Evolutionary conservation across 441 rosid genomes (phyloP), one percentile per base, ranked within the genome.

Genomic region (Populus tomentosa): DNA sequence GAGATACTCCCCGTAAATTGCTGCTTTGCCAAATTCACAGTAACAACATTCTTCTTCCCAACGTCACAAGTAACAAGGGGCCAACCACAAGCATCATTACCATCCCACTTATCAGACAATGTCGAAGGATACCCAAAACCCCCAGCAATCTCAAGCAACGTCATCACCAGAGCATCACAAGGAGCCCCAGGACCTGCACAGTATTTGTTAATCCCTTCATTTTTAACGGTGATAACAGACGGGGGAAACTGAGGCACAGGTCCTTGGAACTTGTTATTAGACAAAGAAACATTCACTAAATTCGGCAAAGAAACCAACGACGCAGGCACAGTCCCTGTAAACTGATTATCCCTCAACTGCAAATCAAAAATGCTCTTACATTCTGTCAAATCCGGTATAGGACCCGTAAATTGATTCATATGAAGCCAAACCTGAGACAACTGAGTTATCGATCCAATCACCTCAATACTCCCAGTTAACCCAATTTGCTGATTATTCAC

Each of bases 241-340:
- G 14, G 4, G 13, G 69, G 61, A 71, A 78, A 85, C 8, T 6
- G 21, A 35, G 94, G 98, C 7, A 70, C 78, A 67, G 97, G 92
- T 36, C 97, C 98, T 70, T 90, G 94, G 61, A 93, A 81, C 26
- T 85, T 86, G 77, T 91, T 93, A 80, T 86, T 93, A 33, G 83
- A 77, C 32, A 93, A 80, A 7, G 94, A 77, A 73, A 91, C 40
- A 64, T 85, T 90, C 75, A 63, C 38, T 72, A 93, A 75, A 24
- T 69, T 79, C 2, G 85, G 74, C 24, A 89, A 86, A 10, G 79
- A 42, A 69, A 79, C 23, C n/a, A 91, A 70, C 2, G 90, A 79
- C 1, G 76, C 73, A 0, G 95, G 91, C 33, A 93, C 79, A 2
- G 82, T 68, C 24, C 98, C 97, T 13, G 90, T 89, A 14, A 92